Evolutionary conservation across 306 rosid genomes (phyloP).

Genomic region (Delonix regia): DNA sequence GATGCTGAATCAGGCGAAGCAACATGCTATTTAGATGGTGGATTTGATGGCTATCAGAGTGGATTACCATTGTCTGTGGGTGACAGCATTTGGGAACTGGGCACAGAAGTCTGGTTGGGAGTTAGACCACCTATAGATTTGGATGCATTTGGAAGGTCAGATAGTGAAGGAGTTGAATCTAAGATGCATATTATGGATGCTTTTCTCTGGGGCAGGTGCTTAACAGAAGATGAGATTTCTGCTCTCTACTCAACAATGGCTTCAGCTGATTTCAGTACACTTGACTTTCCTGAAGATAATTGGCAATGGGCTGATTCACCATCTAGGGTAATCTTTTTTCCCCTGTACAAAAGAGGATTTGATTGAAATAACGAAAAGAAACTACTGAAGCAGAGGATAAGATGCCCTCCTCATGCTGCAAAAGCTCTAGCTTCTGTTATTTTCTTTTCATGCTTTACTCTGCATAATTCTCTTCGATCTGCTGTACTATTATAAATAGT

Average conservation of each 20-base stretch:
- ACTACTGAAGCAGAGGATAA: slow-evolving; percentile 15
- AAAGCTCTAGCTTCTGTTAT: slow-evolving; percentile 39
- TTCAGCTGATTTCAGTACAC: slow-evolving; percentile 68
- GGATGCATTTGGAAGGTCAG: slow-evolving; percentile 98
- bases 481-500: not conserved
- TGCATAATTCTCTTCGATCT: not conserved
- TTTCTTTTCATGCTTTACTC: slow-evolving; percentile 15
- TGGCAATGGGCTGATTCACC: slow-evolving; percentile 99
- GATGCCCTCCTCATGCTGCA: not conserved
- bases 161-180: slow-evolving; percentile 98
- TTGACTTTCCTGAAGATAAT: slow-evolving; percentile 86
- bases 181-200: slow-evolving; percentile 99
- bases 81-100: slow-evolving; percentile 85
- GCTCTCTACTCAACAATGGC: slow-evolving; percentile 78
- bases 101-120: slow-evolving; percentile 96
- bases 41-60: slow-evolving; percentile 90
- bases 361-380: not conserved
- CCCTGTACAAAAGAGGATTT: not conserved
- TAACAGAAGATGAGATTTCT: slow-evolving; percentile 96
- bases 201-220: slow-evolving; percentile 96
- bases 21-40: slow-evolving; percentile 92
- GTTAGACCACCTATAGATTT: slow-evolving; percentile 92
- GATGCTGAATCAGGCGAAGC: slow-evolving; percentile 97
- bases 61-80: slow-evolving; percentile 84
- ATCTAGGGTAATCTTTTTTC: slow-evolving; percentile 60